Conservation (phyloP, 495 filamentous ascomycete genomes). For the Penicillium atrosanguineum region DNA sequence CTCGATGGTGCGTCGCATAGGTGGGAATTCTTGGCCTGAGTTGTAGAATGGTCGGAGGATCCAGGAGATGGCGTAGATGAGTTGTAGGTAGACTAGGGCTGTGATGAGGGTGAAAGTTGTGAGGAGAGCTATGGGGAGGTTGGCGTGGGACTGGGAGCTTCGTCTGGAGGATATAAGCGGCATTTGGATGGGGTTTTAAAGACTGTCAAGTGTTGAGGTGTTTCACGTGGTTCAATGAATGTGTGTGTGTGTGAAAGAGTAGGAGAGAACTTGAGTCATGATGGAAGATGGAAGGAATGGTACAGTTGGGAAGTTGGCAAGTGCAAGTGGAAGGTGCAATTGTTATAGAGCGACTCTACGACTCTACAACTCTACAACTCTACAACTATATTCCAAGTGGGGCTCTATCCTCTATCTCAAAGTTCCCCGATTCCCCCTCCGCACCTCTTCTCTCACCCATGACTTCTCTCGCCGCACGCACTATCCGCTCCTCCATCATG, state of each 20-base stretch:
- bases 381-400: background rate
- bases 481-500: conserved; percentile 25
- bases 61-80: conserved; percentile 20
- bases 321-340: conserved; percentile 1
- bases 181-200: background rate
- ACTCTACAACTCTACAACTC: background rate
- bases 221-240: background rate
- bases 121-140: conserved; percentile 16
- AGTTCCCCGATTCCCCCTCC: conserved; percentile 1
- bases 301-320: background rate
- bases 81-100: conserved; percentile 17
- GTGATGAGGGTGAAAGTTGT: conserved; percentile 14
- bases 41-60: conserved; percentile 13
- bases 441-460: conserved; percentile 1
- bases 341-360: background rate
- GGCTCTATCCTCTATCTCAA: background rate
- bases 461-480: conserved; percentile 1
- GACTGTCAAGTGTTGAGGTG: background rate
- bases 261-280: background rate
- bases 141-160: conserved; percentile 1
- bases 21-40: conserved; percentile 9
- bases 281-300: background rate
- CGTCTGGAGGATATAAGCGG: background rate
- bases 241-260: background rate
- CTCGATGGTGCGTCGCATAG: conserved; percentile 11